phyloP scores from a whole-genome alignment of 139 green algal genomes.

The Yamagishiella unicocca region DNA sequence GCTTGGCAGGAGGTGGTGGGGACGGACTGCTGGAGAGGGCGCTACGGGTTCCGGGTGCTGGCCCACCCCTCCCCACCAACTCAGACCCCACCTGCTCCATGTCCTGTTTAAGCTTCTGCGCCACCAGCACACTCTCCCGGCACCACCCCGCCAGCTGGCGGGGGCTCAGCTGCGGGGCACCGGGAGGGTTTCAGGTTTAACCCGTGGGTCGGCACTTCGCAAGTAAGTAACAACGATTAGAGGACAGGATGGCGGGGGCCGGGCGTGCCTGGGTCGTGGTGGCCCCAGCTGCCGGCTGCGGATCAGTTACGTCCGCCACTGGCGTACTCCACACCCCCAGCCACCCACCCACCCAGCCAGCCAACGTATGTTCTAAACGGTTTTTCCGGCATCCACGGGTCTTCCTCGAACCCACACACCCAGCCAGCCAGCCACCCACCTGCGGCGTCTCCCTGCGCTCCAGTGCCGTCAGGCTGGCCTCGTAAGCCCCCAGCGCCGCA shows the following conservation, averaged over 20 bases:
- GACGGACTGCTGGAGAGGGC: neutral
- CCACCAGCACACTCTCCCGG: constrained; percentile 53
- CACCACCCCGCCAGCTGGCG: constrained; percentile 41
- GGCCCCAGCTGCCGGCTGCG: neutral
- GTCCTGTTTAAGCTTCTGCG: constrained; percentile 47
- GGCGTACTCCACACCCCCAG: neutral
- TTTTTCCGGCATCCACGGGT: too few species aligned
- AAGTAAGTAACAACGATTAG: neutral
- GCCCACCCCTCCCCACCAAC: neutral
- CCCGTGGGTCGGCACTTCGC: neutral
- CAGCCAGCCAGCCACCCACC: neutral
- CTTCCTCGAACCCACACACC: neutral
- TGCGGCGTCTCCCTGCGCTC: constrained; percentile 4
- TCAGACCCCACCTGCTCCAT: constrained; percentile 54
- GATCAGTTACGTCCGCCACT: neutral
- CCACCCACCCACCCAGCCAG: neutral
- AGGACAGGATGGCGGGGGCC: neutral
- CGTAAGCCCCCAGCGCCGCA: constrained; percentile 11
- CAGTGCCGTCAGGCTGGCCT: neutral
- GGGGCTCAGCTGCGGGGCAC: neutral
- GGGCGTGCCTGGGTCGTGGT: neutral
- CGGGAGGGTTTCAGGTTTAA: too few species aligned
- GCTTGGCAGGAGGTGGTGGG: too few species aligned
- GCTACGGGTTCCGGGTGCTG: too few species aligned
- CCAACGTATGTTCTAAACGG: neutral